Conservation (phyloP, 352 stramenopile species). For the Phytophthora uliginosa region DNA sequence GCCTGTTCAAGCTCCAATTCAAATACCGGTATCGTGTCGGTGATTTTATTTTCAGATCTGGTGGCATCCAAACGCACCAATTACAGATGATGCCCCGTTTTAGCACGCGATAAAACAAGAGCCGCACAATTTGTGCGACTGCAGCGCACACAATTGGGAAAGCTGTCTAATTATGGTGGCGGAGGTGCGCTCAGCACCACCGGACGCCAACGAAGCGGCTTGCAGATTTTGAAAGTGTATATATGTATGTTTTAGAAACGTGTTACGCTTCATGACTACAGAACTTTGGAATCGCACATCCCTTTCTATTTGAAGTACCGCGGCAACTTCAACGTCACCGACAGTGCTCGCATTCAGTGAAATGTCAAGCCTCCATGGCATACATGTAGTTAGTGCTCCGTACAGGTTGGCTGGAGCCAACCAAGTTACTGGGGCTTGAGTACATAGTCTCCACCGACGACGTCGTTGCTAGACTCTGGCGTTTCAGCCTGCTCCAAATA, state of each 20-base stretch:
- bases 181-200: background rate
- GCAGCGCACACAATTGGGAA: background rate
- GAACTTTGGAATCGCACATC: background rate
- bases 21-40: background rate
- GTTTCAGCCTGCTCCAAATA: background rate
- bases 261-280: background rate
- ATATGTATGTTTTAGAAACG: background rate
- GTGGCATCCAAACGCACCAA: background rate
- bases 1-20: conserved; percentile 20
- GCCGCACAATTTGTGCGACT: background rate
- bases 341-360: background rate
- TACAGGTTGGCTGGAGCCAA: background rate
- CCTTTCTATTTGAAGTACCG: background rate
- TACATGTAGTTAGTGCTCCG: background rate
- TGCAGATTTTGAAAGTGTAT: background rate
- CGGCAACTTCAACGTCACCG: background rate
- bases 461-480: background rate
- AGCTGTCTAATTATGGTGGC: background rate
- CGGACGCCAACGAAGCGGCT: background rate
- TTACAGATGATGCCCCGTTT: background rate
- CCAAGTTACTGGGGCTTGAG: background rate
- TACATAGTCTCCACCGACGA: too few relatives aligned
- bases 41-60: background rate
- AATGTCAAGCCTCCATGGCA: background rate
- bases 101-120: background rate